Conservation (phyloP, 2,329 filamentous ascomycete genomes). For the Xylaria sp. region DNA sequence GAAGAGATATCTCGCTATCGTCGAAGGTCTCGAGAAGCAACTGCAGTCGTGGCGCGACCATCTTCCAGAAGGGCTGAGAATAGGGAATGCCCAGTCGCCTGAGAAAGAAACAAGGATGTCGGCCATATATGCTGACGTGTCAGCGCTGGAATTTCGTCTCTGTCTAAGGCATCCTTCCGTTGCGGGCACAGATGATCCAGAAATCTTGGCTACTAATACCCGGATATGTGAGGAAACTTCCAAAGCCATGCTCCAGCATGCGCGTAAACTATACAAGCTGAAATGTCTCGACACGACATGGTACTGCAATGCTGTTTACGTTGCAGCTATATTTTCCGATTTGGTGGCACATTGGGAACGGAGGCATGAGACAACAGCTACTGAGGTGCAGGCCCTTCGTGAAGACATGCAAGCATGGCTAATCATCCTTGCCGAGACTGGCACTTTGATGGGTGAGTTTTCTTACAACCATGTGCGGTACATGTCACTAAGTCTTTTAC, state of each 20-base stretch:
- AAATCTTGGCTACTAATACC: conserved; percentile 69
- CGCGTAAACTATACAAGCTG: conserved; percentile 67
- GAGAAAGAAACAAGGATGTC: conserved; percentile 59
- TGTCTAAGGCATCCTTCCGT: conserved; percentile 71
- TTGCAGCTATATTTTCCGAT: conserved; percentile 77
- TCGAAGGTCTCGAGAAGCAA: conserved; percentile 73
- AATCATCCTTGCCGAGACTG: conserved; percentile 72
- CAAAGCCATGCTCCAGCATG: conserved; percentile 69
- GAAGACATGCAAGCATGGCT: conserved; percentile 77
- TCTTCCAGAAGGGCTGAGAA: conserved; percentile 69
- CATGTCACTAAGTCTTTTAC: conserved; percentile 31
- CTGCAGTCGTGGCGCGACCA: conserved; percentile 70
- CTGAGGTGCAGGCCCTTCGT: conserved; percentile 69
- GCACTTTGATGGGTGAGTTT: conserved; percentile 71
- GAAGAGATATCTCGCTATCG: conserved; percentile 69
- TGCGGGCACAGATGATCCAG: conserved; percentile 63
- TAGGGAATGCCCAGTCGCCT: conserved; percentile 55
- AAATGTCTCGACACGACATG: conserved; percentile 81
- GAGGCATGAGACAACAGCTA: conserved; percentile 66
- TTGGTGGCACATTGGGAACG: conserved; percentile 76
- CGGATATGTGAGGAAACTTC: conserved; percentile 74
- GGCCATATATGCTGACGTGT: conserved; percentile 64
- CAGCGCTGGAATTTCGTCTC: conserved; percentile 67
- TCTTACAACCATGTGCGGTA: neutral
- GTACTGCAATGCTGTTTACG: conserved; percentile 77